phyloP scores from a whole-genome alignment of 2,329 filamentous ascomycete genomes.

The Trichoderma polysporum region DNA sequence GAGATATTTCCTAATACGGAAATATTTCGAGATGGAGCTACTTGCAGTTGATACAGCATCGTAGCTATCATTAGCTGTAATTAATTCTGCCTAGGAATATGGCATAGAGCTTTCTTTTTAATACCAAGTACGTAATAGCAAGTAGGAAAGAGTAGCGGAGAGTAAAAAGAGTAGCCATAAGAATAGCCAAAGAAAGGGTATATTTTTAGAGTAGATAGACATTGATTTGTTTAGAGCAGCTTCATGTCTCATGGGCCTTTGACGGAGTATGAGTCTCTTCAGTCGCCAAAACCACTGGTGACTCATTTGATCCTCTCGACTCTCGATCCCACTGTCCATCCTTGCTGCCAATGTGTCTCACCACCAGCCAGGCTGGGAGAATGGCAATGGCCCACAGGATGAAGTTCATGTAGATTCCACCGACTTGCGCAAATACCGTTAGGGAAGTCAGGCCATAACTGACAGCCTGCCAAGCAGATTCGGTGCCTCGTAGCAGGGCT shows the following conservation, averaged over 20 bases:
- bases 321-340: conserved; percentile 11
- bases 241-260: conserved; percentile 11
- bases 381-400: conserved; percentile 64
- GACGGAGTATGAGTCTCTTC: background rate
- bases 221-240: background rate
- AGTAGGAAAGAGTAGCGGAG: background rate
- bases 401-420: conserved; percentile 70
- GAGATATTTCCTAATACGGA: background rate
- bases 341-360: conserved; percentile 44
- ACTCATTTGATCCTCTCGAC: conserved; percentile 1
- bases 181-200: background rate
- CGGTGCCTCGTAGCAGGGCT: conserved; percentile 65
- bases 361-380: conserved; percentile 64
- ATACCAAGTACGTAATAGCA: too few species aligned
- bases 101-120: too few species aligned
- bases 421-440: conserved; percentile 61
- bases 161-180: too few species aligned
- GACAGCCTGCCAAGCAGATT: conserved; percentile 71
- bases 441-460: conserved; percentile 68
- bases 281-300: background rate
- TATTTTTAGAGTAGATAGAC: background rate
- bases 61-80: background rate
- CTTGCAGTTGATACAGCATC: background rate
- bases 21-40: background rate
- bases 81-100: background rate